phyloP scores from a whole-genome alignment of 2,329 filamentous ascomycete species.

The Fusarium odoratissimum region DNA sequence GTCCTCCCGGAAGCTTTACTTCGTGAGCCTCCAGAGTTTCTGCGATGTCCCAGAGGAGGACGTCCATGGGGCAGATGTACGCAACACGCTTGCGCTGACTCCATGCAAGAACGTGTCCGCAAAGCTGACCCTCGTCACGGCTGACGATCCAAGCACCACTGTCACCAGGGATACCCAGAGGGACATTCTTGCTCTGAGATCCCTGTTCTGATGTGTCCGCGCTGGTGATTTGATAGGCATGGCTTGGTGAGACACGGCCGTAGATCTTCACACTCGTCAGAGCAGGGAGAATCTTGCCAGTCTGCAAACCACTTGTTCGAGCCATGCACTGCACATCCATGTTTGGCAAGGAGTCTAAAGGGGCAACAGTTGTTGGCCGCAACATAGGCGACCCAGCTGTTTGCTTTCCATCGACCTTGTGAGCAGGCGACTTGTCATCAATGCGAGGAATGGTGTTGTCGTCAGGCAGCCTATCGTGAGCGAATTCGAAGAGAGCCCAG shows the following conservation, averaged over 20 bases:
- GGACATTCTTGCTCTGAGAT: constrained; percentile 40
- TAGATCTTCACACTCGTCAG: constrained; percentile 89
- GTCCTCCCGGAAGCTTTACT: constrained; percentile 76
- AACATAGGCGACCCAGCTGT: constrained; percentile 51
- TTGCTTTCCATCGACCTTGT: constrained; percentile 10
- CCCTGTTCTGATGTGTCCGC: constrained; percentile 39
- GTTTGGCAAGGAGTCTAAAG: constrained; percentile 73
- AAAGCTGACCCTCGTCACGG: constrained; percentile 80
- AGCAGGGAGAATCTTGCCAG: constrained; percentile 79
- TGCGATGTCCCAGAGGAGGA: constrained; percentile 86
- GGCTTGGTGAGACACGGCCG: constrained; percentile 82
- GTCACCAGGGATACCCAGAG: constrained; percentile 82
- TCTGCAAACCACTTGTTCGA: constrained; percentile 85
- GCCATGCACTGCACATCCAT: constrained; percentile 88
- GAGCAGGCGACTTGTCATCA: constrained; percentile 16
- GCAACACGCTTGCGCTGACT: constrained; percentile 82
- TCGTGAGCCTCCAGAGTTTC: constrained; percentile 77
- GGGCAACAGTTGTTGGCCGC: constrained; percentile 69
- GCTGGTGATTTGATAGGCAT: constrained; percentile 71
- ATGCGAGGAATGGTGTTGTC: constrained; percentile 74
- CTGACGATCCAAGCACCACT: constrained; percentile 94
- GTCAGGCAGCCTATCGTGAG: constrained; percentile 74
- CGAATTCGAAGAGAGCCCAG: constrained; percentile 90
- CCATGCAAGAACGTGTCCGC: constrained; percentile 92
- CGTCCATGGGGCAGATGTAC: constrained; percentile 96